Conservation (phyloP, 345 rosid species). For the Gossypium raimondii region DNA sequence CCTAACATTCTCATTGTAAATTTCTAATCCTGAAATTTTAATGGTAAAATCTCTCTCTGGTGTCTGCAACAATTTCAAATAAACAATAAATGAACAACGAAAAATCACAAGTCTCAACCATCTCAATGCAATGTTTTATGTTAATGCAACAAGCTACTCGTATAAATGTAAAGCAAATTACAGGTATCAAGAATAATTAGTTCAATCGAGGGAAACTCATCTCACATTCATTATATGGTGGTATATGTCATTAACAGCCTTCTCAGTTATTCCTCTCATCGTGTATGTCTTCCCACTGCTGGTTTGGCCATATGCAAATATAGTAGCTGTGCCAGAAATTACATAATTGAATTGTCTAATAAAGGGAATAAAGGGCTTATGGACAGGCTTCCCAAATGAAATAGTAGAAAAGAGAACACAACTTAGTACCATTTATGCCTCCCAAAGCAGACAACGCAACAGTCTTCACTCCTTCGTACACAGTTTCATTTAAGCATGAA, state of each 20-base stretch:
- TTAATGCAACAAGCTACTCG: not conserved
- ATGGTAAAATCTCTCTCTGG: slow-evolving; percentile 95
- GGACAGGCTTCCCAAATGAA: not conserved
- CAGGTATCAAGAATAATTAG: slow-evolving; percentile 5
- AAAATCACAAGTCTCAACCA: not conserved
- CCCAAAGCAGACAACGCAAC: slow-evolving; percentile 93
- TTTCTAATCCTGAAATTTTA: slow-evolving; percentile 93
- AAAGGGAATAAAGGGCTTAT: not conserved
- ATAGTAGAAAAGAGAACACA: not conserved
- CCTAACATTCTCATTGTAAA: slow-evolving; percentile 90
- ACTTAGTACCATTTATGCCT: slow-evolving; percentile 82
- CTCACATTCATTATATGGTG: slow-evolving; percentile 79
- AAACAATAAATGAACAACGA: slow-evolving; percentile 6
- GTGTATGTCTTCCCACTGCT: slow-evolving; percentile 99
- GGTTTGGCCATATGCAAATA: slow-evolving; percentile 98
- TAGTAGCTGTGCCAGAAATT: slow-evolving; percentile 61
- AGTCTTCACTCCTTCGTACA: slow-evolving; percentile 95
- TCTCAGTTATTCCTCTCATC: slow-evolving; percentile 98
- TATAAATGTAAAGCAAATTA: not conserved
- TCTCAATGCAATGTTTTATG: not conserved
- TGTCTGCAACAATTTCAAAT: slow-evolving; percentile 46
- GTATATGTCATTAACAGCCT: slow-evolving; percentile 94
- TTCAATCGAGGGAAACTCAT: slow-evolving; percentile 7
- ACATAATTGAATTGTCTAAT: not conserved
- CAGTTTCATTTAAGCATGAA: slow-evolving; percentile 60